Percentiles rank a stretch among this genome's conserved stretches.
Conservation (phyloP, 331 rosid genomes). For the Spiraea crenata region DNA sequence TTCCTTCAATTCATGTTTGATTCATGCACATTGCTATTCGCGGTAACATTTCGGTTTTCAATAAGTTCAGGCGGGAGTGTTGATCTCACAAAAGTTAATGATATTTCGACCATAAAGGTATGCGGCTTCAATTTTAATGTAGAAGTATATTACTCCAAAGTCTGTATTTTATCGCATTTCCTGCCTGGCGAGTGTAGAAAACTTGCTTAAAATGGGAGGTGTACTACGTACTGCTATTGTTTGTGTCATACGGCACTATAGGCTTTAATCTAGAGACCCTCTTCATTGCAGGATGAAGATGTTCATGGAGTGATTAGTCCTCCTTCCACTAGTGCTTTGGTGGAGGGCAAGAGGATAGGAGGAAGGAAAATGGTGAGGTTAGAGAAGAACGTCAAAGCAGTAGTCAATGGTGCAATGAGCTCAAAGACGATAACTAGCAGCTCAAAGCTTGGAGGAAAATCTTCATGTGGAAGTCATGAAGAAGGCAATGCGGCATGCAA, state of each 20-base stretch:
- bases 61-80: background rate
- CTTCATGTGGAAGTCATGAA: background rate
- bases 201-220: too few relatives aligned
- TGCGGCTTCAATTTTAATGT: too few relatives aligned
- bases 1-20: background rate
- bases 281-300: background rate
- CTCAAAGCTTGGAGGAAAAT: constrained; percentile 12
- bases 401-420: background rate
- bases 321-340: background rate
- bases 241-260: too few relatives aligned
- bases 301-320: background rate
- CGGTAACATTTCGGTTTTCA: background rate
- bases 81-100: background rate
- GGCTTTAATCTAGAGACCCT: too few relatives aligned
- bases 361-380: constrained; percentile 12
- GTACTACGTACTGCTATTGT: too few relatives aligned
- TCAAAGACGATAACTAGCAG: constrained; percentile 5
- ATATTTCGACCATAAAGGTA: background rate
- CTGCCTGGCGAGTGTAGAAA: too few relatives aligned
- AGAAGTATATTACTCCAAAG: too few relatives aligned
- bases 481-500: background rate
- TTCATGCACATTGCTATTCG: background rate
- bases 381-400: background rate
- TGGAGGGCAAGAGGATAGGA: background rate
- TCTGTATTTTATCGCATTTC: too few relatives aligned